phyloP scores from a whole-genome alignment of 208 protist species.

The Leishmania amazonensis region DNA sequence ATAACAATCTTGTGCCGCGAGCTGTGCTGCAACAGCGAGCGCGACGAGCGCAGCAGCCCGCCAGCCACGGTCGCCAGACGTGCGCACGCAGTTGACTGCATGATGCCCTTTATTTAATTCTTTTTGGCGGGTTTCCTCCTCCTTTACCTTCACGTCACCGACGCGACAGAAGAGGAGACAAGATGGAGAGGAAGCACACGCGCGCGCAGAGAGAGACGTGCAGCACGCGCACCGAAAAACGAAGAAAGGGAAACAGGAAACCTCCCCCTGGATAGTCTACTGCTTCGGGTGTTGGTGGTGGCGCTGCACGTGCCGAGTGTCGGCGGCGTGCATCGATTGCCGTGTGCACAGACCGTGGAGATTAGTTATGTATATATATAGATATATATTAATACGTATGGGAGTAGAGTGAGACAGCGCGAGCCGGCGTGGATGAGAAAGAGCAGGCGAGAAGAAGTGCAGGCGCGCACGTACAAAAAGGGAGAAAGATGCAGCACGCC shows the following conservation, averaged over 20 bases:
- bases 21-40: slow-evolving; percentile 14
- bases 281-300: not conserved
- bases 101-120: not conserved
- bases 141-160: not conserved
- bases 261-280: not conserved
- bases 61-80: not conserved
- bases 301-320: not conserved
- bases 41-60: slow-evolving; percentile 8
- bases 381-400: not conserved
- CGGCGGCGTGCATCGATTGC: not conserved
- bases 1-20: slow-evolving; percentile 60
- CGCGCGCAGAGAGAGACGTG: not conserved
- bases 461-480: not conserved
- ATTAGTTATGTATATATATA: not conserved
- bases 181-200: not conserved
- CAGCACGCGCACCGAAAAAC: not conserved
- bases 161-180: not conserved
- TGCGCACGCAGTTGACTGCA: not conserved
- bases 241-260: not conserved
- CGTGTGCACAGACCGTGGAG: not conserved
- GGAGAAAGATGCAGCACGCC: not conserved
- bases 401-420: not conserved
- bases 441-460: not conserved
- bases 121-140: not conserved
- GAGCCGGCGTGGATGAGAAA: not conserved